These are phyloP conservation scores for Neonectria coccinea DNA, from an alignment of 2,329 filamentous ascomycete species.

Conservation along the genomic window DNA sequence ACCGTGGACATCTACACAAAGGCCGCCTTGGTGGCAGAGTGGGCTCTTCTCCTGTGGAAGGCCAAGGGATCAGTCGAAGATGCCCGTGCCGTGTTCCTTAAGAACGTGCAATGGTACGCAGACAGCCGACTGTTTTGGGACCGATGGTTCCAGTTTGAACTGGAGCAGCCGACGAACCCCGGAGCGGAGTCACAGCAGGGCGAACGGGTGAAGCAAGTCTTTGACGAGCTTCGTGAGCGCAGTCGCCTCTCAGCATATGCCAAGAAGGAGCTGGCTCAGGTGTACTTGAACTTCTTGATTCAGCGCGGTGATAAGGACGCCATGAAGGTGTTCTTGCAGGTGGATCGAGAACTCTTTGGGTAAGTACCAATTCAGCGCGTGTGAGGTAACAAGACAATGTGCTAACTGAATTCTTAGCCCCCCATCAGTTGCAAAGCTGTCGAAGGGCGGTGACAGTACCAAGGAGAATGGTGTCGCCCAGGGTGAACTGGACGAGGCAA, in stretches of 20 bases:
- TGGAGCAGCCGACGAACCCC: conserved; percentile 79
- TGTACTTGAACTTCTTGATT: conserved; percentile 86
- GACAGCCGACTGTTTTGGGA: conserved; percentile 92
- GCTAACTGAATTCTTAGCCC: conserved; percentile 53
- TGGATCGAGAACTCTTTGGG: conserved; percentile 92
- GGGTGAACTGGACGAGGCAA: conserved; percentile 64
- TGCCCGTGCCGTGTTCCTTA: conserved; percentile 84
- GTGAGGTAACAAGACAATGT: conserved; percentile 15
- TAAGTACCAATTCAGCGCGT: conserved; percentile 53
- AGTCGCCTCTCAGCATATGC: conserved; percentile 75
- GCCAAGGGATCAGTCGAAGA: conserved; percentile 83
- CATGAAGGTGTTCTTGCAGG: conserved; percentile 84
- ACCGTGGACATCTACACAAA: conserved; percentile 82
- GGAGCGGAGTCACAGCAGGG: conserved; percentile 74
- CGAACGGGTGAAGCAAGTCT: conserved; percentile 82
- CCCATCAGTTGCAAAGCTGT: conserved; percentile 57
- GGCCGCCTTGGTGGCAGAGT: conserved; percentile 87
- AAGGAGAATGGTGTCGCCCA: conserved; percentile 61
- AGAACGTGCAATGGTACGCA: conserved; percentile 85
- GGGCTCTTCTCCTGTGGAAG: conserved; percentile 89
- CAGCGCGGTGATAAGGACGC: conserved; percentile 84
- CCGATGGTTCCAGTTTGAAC: conserved; percentile 88
- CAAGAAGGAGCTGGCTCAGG: conserved; percentile 80
- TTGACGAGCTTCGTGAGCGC: conserved; percentile 79
- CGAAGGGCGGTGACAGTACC: conserved; percentile 50